Conservation (phyloP, 192 early-diverging fungal genomes). For the Tieghemiomyces parasiticus region DNA sequence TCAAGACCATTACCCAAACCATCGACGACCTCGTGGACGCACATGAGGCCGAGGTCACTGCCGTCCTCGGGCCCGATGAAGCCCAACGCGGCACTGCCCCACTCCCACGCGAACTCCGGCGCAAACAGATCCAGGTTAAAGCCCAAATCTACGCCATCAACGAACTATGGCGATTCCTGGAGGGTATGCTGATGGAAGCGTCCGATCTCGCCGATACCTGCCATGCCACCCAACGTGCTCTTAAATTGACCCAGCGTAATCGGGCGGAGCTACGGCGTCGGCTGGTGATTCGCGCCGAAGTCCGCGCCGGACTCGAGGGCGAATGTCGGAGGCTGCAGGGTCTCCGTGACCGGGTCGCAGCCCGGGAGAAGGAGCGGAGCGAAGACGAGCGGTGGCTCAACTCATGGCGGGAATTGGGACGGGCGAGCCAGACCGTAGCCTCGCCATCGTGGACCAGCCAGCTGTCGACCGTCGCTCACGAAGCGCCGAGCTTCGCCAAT, state of each 20-base stretch:
- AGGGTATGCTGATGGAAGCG: constrained; percentile 5
- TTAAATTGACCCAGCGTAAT: neutral
- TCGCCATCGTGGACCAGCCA: too few species aligned
- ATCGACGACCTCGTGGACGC: neutral
- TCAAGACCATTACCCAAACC: neutral
- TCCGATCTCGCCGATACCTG: neutral
- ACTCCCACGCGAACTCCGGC: neutral
- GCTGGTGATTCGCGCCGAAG: neutral
- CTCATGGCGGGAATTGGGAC: too few species aligned
- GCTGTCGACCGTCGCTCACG: too few species aligned
- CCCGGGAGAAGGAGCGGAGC: too few species aligned
- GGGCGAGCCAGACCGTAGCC: too few species aligned
- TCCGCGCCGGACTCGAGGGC: too few species aligned
- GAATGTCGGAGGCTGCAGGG: too few species aligned
- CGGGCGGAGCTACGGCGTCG: neutral
- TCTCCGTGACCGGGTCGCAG: too few species aligned
- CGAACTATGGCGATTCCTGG: constrained; percentile 9
- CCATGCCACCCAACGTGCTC: neutral
- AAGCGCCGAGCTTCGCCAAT: too few species aligned
- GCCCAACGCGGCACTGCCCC: too few species aligned
- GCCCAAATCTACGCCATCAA: constrained; percentile 1
- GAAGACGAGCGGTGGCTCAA: too few species aligned
- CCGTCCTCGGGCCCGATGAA: neutral
- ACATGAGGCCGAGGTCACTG: neutral
- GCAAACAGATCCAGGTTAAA: neutral